phyloP scores from a whole-genome alignment of 768 basidiomycete species.

The Cystobasidium ongulense region DNA sequence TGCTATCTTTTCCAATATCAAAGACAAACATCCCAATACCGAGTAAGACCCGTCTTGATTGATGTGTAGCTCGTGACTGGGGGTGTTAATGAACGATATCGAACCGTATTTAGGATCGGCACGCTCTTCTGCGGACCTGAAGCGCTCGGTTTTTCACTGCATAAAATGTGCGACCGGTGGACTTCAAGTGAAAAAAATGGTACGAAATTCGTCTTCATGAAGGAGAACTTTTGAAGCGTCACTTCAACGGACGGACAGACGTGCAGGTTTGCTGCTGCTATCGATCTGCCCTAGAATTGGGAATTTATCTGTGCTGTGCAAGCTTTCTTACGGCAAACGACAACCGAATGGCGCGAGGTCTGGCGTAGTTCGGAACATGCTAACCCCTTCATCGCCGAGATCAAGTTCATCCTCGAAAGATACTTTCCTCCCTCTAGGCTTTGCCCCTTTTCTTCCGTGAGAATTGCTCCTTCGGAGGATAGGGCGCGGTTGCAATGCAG shows the following conservation, averaged over 20 bases:
- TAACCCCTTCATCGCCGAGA: neutral
- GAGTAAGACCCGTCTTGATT: conserved; percentile 57
- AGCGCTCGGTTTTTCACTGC: conserved; percentile 48
- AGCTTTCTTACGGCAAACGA: too few species aligned
- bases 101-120: neutral
- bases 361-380: neutral
- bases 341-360: neutral
- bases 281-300: too few species aligned
- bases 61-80: neutral
- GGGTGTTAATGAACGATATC: too few species aligned
- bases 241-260: neutral
- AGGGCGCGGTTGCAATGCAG: neutral
- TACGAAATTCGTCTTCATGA: conserved; percentile 66
- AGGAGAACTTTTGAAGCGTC: conserved; percentile 11
- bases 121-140: conserved; percentile 51
- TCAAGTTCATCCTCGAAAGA: neutral
- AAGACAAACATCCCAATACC: conserved; percentile 73
- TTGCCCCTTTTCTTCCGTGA: neutral
- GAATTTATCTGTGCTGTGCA: too few species aligned
- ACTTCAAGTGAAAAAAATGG: conserved; percentile 58
- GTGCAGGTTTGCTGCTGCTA: too few species aligned
- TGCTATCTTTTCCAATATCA: conserved; percentile 53
- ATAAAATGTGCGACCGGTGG: conserved; percentile 75
- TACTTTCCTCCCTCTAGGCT: neutral
- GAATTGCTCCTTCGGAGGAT: neutral